Evolutionary conservation across 176 grass and related monocot species (phyloP).

Genomic region (Hsuehochloa calcarea): DNA sequence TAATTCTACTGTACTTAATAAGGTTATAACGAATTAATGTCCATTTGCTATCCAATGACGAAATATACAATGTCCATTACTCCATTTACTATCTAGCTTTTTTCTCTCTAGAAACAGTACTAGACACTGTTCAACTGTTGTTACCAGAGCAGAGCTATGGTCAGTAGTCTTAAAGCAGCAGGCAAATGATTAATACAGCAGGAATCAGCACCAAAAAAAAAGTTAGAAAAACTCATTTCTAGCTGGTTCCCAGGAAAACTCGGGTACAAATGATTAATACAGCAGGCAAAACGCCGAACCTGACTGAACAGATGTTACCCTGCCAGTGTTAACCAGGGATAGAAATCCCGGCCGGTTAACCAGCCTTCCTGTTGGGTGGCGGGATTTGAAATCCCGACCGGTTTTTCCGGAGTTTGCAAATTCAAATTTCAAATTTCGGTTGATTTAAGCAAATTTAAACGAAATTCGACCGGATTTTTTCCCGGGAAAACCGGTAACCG

Average conservation of each 20-base stretch:
- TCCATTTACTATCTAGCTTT: not conserved
- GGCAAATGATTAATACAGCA: not conserved
- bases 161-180: not conserved
- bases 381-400: no score
- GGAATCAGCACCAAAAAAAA: not conserved
- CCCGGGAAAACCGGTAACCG: no score
- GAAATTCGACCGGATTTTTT: no score
- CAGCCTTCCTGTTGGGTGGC: no score
- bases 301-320: not conserved
- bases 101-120: not conserved
- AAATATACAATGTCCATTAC: not conserved
- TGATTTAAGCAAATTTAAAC: no score
- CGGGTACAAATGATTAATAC: not conserved
- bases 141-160: not conserved
- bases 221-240: not conserved
- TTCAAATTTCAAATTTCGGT: no score
- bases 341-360: no score
- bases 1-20: slow-evolving; percentile 4
- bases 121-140: not conserved
- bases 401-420: no score
- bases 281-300: not conserved
- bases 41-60: not conserved
- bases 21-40: not conserved
- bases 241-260: not conserved
- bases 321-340: no score